These are phyloP conservation scores for Inonotus hispidus DNA, from an alignment of 1,284 basidiomycete genomes.

Conservation along the genomic window DNA sequence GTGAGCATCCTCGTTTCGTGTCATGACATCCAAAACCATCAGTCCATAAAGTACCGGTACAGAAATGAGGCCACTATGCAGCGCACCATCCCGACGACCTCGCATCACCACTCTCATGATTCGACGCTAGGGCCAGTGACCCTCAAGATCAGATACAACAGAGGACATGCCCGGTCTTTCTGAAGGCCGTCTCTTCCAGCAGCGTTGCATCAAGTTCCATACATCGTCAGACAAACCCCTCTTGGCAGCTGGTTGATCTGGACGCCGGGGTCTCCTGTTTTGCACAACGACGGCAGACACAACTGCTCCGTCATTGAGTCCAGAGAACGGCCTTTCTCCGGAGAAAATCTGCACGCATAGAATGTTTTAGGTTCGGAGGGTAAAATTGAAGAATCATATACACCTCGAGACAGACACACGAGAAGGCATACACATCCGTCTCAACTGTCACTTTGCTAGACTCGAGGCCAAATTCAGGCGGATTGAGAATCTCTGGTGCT, in stretches of 20 bases:
- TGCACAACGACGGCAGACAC: slow-evolving; percentile 9
- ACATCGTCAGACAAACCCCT: neutral
- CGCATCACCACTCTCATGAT: too few relatives aligned
- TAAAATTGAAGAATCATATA: neutral
- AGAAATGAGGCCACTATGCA: too few relatives aligned
- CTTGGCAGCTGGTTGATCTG: neutral
- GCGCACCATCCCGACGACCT: too few relatives aligned
- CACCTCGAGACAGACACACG: slow-evolving; percentile 14
- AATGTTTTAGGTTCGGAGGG: neutral
- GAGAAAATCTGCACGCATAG: slow-evolving; percentile 7
- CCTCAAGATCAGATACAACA: neutral
- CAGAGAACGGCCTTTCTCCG: slow-evolving; percentile 4
- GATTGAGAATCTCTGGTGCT: slow-evolving; percentile 12
- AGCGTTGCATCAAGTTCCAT: slow-evolving; percentile 10
- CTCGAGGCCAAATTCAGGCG: neutral
- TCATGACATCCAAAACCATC: too few relatives aligned
- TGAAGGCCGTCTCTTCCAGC: slow-evolving; percentile 3
- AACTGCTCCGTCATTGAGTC: slow-evolving; percentile 1
- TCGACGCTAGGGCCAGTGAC: neutral
- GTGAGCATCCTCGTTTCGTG: too few relatives aligned
- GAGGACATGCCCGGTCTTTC: slow-evolving; percentile 6
- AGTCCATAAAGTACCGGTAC: too few relatives aligned
- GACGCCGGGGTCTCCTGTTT: slow-evolving; percentile 4
- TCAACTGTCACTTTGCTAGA: neutral
- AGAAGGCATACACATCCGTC: slow-evolving; percentile 14